These are phyloP conservation scores for Closterium sp. DNA, from an alignment of 139 green algal genomes.

Conservation along the genomic window DNA sequence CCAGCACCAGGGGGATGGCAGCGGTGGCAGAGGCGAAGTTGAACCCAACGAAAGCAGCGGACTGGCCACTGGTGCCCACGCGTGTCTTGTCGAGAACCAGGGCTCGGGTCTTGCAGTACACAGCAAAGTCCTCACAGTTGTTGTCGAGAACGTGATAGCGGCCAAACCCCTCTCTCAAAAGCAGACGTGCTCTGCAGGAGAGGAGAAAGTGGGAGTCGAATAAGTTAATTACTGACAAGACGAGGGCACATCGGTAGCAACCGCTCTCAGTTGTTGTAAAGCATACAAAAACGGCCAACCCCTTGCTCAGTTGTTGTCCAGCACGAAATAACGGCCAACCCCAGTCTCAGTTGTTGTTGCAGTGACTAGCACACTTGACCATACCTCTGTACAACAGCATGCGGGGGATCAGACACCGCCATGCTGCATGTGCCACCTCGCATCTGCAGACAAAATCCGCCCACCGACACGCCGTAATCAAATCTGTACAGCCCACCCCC, in stretches of 20 bases:
- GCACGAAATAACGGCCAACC: background rate
- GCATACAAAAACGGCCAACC: background rate
- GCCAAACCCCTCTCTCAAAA: conserved; percentile 27
- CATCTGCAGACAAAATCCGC: conserved; percentile 18
- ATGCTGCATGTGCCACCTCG: conserved; percentile 40
- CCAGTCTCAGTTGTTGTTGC: too few relatives aligned
- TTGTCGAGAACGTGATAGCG: conserved; percentile 44
- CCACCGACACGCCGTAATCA: conserved; percentile 6
- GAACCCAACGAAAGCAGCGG: background rate
- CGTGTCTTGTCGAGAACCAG: conserved; percentile 20
- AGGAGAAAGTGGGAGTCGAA: too few relatives aligned
- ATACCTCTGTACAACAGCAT: conserved; percentile 12
- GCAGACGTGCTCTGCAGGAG: conserved; percentile 5
- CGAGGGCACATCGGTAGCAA: too few relatives aligned
- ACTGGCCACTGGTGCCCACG: conserved; percentile 28
- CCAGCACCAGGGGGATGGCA: background rate
- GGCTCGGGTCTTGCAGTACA: conserved; percentile 45
- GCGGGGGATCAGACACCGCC: conserved; percentile 8
- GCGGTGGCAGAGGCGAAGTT: background rate
- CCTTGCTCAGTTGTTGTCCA: background rate
- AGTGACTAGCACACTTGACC: background rate
- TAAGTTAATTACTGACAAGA: too few relatives aligned
- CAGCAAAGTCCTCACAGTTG: conserved; percentile 48
- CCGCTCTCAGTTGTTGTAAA: background rate
- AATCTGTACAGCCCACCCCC: conserved; percentile 20